phyloP scores from a whole-genome alignment of 768 basidiomycete species.

The Russula vinacea region DNA sequence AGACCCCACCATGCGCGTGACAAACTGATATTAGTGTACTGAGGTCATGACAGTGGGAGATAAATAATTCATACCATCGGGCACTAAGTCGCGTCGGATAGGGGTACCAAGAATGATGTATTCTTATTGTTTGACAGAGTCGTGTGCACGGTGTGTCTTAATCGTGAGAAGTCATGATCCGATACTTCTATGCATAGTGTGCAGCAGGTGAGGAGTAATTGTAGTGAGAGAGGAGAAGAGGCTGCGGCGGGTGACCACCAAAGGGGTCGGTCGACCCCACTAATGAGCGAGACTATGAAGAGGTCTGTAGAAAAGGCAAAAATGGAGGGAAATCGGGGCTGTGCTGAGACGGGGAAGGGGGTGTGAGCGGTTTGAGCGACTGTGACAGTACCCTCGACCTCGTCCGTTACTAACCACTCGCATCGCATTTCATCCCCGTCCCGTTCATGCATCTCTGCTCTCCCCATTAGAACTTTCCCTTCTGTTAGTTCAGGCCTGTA shows the following conservation, averaged over 20 bases:
- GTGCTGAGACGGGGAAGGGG: background rate
- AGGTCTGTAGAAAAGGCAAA: too few relatives aligned
- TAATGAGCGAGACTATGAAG: background rate
- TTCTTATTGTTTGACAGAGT: background rate
- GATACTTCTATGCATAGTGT: background rate
- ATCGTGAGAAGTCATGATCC: background rate
- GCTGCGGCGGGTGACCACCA: conserved; percentile 3
- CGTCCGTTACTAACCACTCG: conserved; percentile 11
- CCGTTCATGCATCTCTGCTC: conserved; percentile 6
- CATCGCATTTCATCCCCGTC: conserved; percentile 1
- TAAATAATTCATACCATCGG: background rate
- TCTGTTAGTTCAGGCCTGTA: background rate
- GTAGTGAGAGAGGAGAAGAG: background rate
- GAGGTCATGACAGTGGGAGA: background rate
- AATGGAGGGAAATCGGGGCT: background rate
- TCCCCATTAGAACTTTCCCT: conserved; percentile 3
- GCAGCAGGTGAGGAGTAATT: background rate
- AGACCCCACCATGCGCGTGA: background rate
- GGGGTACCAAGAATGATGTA: background rate
- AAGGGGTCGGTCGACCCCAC: background rate
- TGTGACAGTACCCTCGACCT: conserved; percentile 20
- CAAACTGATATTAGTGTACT: background rate
- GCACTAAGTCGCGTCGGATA: background rate
- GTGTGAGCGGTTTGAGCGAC: background rate
- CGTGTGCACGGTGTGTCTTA: background rate